Evolutionary conservation across 306 rosid genomes (phyloP).

Genomic region (Quercus alba): DNA sequence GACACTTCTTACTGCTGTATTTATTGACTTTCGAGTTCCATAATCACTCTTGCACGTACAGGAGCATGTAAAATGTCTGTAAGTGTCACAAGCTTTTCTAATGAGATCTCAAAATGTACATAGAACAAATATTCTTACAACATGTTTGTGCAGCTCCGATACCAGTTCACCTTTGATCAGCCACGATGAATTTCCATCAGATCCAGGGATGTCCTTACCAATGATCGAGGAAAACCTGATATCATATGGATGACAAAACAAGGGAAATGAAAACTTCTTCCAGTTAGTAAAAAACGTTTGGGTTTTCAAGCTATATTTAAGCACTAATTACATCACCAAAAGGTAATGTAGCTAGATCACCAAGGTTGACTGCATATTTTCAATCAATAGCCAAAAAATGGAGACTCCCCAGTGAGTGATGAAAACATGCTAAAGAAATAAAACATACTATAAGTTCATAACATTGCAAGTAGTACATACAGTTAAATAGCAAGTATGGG

Average conservation of each 20-base stretch:
- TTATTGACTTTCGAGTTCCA: neutral
- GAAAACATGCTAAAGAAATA: neutral
- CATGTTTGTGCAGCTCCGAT: neutral
- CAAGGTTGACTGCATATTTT: neutral
- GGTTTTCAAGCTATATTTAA: neutral
- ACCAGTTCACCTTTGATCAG: neutral
- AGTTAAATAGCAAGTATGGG: neutral
- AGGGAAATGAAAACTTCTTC: neutral
- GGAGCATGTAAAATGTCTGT: neutral
- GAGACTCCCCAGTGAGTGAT: neutral
- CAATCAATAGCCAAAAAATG: neutral
- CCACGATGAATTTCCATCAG: neutral
- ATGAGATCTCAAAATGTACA: constrained; percentile 6
- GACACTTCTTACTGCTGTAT: neutral
- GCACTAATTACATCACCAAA: neutral
- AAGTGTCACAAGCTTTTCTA: neutral
- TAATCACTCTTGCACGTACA: neutral
- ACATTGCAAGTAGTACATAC: constrained; percentile 1
- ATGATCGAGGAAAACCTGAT: constrained; percentile 4
- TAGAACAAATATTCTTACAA: neutral
- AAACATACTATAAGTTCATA: neutral
- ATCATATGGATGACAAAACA: neutral
- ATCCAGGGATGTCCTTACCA: neutral
- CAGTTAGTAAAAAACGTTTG: neutral
- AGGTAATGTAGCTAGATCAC: neutral